These are phyloP conservation scores for Aspergillus sclerotialis DNA, from an alignment of 2,329 filamentous ascomycete species.

Conservation along the genomic window DNA sequence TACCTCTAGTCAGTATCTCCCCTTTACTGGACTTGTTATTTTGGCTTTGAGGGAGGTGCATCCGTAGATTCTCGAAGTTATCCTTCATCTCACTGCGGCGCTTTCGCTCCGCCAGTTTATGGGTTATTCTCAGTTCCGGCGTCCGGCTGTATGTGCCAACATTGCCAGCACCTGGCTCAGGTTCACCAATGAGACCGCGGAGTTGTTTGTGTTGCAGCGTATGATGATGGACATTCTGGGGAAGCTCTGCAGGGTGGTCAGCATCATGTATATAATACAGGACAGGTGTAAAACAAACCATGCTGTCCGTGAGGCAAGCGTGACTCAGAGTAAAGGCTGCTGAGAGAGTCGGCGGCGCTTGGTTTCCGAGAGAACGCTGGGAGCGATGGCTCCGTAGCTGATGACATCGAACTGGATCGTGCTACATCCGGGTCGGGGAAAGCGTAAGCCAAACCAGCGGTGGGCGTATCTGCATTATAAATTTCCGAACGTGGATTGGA, in stretches of 20 bases:
- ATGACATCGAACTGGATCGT: slow-evolving; percentile 30
- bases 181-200: slow-evolving; percentile 39
- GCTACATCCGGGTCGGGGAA: slow-evolving; percentile 44
- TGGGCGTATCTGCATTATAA: slow-evolving; percentile 44
- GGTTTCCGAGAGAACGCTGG: slow-evolving; percentile 37
- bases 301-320: slow-evolving; percentile 42
- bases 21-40: slow-evolving; percentile 48
- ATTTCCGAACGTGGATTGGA: slow-evolving; percentile 44
- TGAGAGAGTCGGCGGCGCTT: slow-evolving; percentile 42
- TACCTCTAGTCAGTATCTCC: slow-evolving; percentile 44
- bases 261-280: neutral
- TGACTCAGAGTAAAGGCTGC: slow-evolving; percentile 41
- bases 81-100: slow-evolving; percentile 48
- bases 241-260: slow-evolving; percentile 31
- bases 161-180: slow-evolving; percentile 30
- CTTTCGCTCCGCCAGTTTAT: slow-evolving; percentile 46
- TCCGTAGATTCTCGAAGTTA: slow-evolving; percentile 41
- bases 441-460: slow-evolving; percentile 44
- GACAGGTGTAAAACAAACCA: slow-evolving; percentile 31
- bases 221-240: slow-evolving; percentile 42
- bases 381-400: slow-evolving; percentile 24
- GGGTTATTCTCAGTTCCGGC: slow-evolving; percentile 43
- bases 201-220: slow-evolving; percentile 43
- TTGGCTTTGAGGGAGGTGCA: slow-evolving; percentile 38
- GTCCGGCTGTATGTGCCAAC: slow-evolving; percentile 44